Conservation (phyloP, 2,329 filamentous ascomycete species). For the Penicillium glabrum region DNA sequence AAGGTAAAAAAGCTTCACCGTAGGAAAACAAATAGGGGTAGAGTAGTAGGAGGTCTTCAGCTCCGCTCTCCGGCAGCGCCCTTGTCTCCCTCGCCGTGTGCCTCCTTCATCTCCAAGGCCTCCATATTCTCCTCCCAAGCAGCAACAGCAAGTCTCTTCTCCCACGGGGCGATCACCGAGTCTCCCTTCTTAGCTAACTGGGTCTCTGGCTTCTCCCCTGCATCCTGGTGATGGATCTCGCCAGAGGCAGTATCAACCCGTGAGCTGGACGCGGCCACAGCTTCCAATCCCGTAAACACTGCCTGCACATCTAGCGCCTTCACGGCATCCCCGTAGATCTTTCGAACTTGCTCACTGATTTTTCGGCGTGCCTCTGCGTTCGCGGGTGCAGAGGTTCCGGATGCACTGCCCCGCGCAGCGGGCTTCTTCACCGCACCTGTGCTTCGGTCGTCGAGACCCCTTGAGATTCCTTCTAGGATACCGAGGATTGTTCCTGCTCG, state of each 20-base stretch:
- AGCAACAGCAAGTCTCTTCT: slow-evolving; percentile 30
- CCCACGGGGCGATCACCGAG: slow-evolving; percentile 30
- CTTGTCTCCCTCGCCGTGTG: slow-evolving; percentile 4
- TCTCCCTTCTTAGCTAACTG: slow-evolving; percentile 31
- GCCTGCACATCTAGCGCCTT: slow-evolving; percentile 60
- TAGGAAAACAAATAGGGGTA: background rate
- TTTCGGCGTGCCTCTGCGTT: slow-evolving; percentile 33
- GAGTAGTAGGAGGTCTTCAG: slow-evolving; percentile 13
- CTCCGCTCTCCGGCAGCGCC: slow-evolving; percentile 16
- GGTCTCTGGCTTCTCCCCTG: slow-evolving; percentile 28
- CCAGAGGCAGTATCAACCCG: slow-evolving; percentile 32
- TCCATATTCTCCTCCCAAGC: slow-evolving; percentile 43
- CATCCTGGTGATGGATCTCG: slow-evolving; percentile 1
- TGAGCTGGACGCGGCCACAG: slow-evolving; percentile 23
- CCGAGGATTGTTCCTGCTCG: slow-evolving; percentile 74
- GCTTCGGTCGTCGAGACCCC: slow-evolving; percentile 30
- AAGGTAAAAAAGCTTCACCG: background rate
- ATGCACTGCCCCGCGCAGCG: slow-evolving; percentile 16
- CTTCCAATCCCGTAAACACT: slow-evolving; percentile 57
- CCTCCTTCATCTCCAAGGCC: slow-evolving; percentile 34
- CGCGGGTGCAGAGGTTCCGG: slow-evolving; percentile 3
- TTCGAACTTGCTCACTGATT: slow-evolving; percentile 33
- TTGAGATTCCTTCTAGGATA: slow-evolving; percentile 68
- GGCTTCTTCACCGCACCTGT: slow-evolving; percentile 29
- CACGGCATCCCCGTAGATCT: slow-evolving; percentile 48